phyloP scores from a whole-genome alignment of 148 eudicot genomes.

The Silene uniflora region DNA sequence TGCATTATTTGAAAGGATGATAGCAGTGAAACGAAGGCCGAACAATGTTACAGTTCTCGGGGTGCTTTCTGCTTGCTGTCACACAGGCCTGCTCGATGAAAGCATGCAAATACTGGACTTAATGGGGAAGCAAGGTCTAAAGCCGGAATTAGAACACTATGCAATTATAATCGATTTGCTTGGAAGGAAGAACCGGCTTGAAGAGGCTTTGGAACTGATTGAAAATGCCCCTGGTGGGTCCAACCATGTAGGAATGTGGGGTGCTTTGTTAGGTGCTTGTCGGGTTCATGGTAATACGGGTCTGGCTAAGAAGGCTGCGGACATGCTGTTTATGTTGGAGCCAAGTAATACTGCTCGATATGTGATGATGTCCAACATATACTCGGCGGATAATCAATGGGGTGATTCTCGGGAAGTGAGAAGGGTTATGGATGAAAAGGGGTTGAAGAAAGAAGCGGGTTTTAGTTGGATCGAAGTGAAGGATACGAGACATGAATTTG shows the following conservation, averaged over 20 bases:
- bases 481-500: conserved; percentile 45
- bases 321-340: conserved; percentile 47
- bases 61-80: conserved; percentile 62
- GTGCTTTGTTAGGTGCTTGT: conserved; percentile 59
- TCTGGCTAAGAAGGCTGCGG: conserved; percentile 55
- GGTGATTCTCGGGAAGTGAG: conserved; percentile 52
- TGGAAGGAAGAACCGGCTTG: conserved; percentile 58
- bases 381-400: conserved; percentile 59
- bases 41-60: conserved; percentile 62
- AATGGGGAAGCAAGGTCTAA: conserved; percentile 43
- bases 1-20: conserved; percentile 45
- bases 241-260: conserved; percentile 61
- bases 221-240: conserved; percentile 41
- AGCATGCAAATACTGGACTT: conserved; percentile 36
- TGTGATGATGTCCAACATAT: conserved; percentile 66
- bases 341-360: conserved; percentile 60
- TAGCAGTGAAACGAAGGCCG: conserved; percentile 37
- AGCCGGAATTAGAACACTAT: conserved; percentile 54
- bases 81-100: conserved; percentile 50
- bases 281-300: conserved; percentile 53
- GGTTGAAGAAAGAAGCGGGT: conserved; percentile 56
- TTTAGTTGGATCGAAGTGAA: conserved; percentile 69
- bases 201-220: conserved; percentile 53
- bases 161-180: conserved; percentile 63
- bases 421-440: conserved; percentile 41